Base-by-base conservation (phyloP, 2,329 filamentous ascomycete genomes). In the Sporothrix globosa region DNA sequence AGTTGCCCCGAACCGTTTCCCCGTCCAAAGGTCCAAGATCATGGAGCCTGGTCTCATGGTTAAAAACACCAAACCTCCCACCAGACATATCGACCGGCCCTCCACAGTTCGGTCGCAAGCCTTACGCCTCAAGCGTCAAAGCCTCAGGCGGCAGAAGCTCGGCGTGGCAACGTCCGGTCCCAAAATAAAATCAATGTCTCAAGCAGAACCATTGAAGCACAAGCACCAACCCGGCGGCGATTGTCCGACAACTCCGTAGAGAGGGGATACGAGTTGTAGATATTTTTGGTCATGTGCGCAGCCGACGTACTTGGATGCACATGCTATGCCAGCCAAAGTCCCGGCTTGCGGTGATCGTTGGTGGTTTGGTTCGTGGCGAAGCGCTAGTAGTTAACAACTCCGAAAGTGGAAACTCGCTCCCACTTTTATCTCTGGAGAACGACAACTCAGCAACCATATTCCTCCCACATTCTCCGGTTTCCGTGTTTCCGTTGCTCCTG, bases 311-410 rank as follows among this genome's bases (percentile, higher is more conserved):
- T 41, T 30, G 30, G 19, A 41, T 6, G 56, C 56, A 60, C 56
- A 60, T 60, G 56, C 9, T 56, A 34, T 34, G 34, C 34, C 34
- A 34, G 34, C 34, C 34, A 34, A 34, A 34, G 34, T 34, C 34
- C 34, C 34, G 34, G 7, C 34, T 7, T 7, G 34, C 34, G 34
- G 34, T 34, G 34, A 13, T 13, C 41, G 14, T 44, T 4, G 11
- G 41, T 13, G 11, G 41, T 34, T 53, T 58, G 17, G 54, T 58
- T 39, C 27, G n/a, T 19, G 17, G 30, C 7, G 4, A 39, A 13
- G 17, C 34, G 39, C 61, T 66, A 66, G 44, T 6, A 52, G 44
- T 66, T 52, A 46, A 34, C 46, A 66, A 66, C 61, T 66, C 61
- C 46, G 46, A 66, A 52, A 52, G 44, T 48, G 60, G 61, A 66